Percentiles rank a stretch among this genome's conserved stretches.
Evolutionary conservation across 306 rosid species (phyloP).

Genomic region (Luffa aegyptiaca): DNA sequence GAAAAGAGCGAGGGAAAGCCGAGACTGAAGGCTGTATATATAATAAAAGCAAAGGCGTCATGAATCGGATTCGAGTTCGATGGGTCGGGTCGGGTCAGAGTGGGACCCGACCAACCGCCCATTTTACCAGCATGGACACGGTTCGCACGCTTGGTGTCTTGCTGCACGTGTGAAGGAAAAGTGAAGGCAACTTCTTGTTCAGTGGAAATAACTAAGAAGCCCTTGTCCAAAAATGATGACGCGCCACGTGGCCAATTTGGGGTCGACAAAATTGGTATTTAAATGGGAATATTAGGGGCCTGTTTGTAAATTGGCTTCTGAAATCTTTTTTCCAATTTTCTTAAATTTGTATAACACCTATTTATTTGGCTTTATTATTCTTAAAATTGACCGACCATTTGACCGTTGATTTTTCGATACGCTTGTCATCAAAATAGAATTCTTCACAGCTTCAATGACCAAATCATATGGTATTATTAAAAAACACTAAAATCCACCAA

Average conservation of each 20-base stretch:
- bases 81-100: background rate
- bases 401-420: background rate
- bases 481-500: too few species aligned
- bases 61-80: background rate
- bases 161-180: background rate
- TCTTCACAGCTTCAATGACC: too few species aligned
- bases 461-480: too few species aligned
- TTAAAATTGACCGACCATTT: background rate
- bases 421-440: background rate
- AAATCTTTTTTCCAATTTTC: background rate
- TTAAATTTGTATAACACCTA: background rate
- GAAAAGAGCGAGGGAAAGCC: conserved; percentile 4
- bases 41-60: background rate
- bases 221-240: background rate
- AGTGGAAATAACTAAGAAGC: background rate
- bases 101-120: conserved; percentile 10
- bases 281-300: background rate
- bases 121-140: background rate
- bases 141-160: background rate
- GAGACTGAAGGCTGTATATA: background rate
- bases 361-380: background rate
- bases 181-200: background rate
- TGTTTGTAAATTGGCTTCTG: background rate
- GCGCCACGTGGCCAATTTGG: too few species aligned
- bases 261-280: background rate